phyloP scores from a whole-genome alignment of 441 rosid species.

The Corymbia calophylla region DNA sequence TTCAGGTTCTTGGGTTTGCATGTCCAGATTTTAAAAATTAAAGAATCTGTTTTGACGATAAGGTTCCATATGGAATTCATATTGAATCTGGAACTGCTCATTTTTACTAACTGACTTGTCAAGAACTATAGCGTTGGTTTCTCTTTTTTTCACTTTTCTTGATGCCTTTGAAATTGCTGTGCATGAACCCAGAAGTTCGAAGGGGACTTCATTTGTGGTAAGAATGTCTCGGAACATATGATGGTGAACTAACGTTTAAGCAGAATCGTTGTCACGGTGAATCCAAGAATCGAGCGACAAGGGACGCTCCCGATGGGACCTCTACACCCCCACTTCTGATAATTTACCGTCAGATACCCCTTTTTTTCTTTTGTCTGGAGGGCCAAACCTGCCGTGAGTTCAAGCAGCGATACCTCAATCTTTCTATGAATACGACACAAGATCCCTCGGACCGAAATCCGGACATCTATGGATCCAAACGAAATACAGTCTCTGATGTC shows the following conservation, averaged over 20 bases:
- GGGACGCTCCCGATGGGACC: background rate
- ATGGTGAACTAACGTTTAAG: background rate
- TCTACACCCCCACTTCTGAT: background rate
- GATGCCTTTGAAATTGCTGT: background rate
- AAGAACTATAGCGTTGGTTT: background rate
- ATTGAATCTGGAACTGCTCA: too few relatives aligned
- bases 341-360: background rate
- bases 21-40: too few relatives aligned
- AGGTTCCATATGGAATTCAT: rapidly evolving
- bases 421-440: background rate
- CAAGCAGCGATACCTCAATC: background rate
- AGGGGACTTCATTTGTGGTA: background rate
- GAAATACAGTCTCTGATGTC: background rate
- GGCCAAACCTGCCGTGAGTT: background rate
- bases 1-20: too few relatives aligned
- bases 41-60: rapidly evolving
- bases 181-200: background rate
- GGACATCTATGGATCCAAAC: background rate
- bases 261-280: background rate
- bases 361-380: background rate
- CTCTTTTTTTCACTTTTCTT: background rate
- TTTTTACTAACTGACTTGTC: rapidly evolving
- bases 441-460: background rate
- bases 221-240: background rate
- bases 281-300: background rate